Evolutionary conservation across 108 stramenopile species (phyloP).

Genomic region (Cyclotella atomus): DNA sequence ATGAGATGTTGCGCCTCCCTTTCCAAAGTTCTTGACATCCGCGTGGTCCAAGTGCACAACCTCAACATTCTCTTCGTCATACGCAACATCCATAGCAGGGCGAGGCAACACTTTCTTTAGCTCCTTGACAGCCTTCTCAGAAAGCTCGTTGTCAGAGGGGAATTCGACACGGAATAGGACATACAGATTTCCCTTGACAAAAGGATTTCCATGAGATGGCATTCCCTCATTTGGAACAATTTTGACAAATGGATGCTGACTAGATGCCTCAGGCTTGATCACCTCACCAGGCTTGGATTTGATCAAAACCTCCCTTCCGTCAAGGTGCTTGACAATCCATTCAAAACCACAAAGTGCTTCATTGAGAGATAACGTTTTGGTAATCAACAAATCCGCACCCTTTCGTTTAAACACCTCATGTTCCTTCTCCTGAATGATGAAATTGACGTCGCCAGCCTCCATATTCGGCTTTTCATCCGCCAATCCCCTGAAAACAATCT

Average conservation of each 20-base stretch:
- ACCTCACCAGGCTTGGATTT: conserved; percentile 91
- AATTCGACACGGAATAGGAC: conserved; percentile 93
- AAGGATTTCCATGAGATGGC: conserved; percentile 94
- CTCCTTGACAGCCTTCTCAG: conserved; percentile 50
- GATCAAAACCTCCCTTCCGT: conserved; percentile 88
- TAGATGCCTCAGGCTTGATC: conserved; percentile 73
- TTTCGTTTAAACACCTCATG: conserved; percentile 96
- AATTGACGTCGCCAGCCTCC: conserved; percentile 96
- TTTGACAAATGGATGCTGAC: conserved; percentile 82
- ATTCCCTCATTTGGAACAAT: conserved; percentile 95
- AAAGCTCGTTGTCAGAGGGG: conserved; percentile 71
- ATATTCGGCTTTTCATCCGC: conserved; percentile 97
- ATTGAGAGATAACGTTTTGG: conserved; percentile 90
- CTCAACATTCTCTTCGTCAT: conserved; percentile 80
- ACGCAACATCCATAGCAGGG: conserved; percentile 73
- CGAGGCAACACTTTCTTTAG: conserved; percentile 74
- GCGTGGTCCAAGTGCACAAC: conserved; percentile 79
- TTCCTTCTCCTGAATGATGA: conserved; percentile 97
- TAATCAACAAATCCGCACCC: conserved; percentile 94
- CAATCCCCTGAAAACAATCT: conserved; percentile 94
- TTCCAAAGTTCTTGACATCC: conserved; percentile 85
- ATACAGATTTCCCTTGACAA: conserved; percentile 95
- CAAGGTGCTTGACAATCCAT: conserved; percentile 91
- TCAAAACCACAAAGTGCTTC: conserved; percentile 98
- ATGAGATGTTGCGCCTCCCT: conserved; percentile 65